A percentile compares a stretch with the other conserved stretches of the same genome.
Evolutionary conservation across 306 rosid species (phyloP).

Genomic region (Prunus mume): DNA sequence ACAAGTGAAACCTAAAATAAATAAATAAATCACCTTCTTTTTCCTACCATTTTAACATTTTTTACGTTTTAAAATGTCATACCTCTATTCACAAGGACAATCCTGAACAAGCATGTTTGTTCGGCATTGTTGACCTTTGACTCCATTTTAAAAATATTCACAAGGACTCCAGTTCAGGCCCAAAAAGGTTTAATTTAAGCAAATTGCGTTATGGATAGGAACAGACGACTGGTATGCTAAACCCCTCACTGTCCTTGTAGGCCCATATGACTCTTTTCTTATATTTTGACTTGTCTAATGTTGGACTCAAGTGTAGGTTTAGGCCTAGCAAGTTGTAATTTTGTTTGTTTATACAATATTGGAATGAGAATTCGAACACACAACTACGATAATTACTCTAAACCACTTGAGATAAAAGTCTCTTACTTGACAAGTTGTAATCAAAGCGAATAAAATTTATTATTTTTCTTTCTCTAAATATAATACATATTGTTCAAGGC

Average conservation of each 20-base stretch:
- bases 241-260: neutral
- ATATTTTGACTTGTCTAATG: neutral
- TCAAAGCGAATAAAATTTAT: too few relatives aligned
- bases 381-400: too few relatives aligned
- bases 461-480: too few relatives aligned
- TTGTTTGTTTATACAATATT: too few relatives aligned
- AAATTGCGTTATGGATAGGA: neutral
- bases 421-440: too few relatives aligned
- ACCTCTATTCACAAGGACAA: neutral
- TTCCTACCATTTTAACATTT: neutral
- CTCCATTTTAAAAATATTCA: neutral
- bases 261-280: neutral
- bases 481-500: too few relatives aligned
- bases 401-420: too few relatives aligned
- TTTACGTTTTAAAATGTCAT: neutral
- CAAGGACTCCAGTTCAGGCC: neutral
- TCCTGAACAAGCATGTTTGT: neutral
- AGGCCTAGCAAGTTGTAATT: too few relatives aligned
- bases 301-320: neutral
- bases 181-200: neutral
- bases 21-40: too few relatives aligned
- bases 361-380: too few relatives aligned
- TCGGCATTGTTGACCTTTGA: conserved; percentile 1
- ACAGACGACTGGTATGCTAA: neutral
- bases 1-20: neutral